phyloP scores from a whole-genome alignment of 495 filamentous ascomycete species.

The Xylaria intraflava region DNA sequence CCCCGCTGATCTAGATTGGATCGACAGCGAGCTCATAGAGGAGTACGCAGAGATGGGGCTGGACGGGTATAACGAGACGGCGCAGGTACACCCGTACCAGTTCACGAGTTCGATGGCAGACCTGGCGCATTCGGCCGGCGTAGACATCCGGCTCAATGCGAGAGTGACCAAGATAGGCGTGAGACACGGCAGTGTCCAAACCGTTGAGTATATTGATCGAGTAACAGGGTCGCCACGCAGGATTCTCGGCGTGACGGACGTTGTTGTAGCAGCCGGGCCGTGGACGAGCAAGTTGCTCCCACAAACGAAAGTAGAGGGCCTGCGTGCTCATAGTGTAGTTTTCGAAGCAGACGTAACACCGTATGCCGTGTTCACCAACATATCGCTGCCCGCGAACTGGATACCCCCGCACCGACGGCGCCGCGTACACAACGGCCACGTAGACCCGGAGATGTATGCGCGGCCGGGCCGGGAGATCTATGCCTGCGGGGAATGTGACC shows the following conservation, averaged over 20 bases:
- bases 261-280: constrained; percentile 80
- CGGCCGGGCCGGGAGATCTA: constrained; percentile 85
- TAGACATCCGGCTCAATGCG: constrained; percentile 60
- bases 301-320: constrained; percentile 66
- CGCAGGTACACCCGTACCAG: constrained; percentile 89
- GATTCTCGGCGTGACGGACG: constrained; percentile 69
- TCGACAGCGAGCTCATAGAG: constrained; percentile 57
- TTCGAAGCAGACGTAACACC: constrained; percentile 74
- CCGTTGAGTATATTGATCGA: constrained; percentile 70
- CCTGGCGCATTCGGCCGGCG: constrained; percentile 69
- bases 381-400: constrained; percentile 61
- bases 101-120: constrained; percentile 86
- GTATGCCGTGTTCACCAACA: constrained; percentile 87
- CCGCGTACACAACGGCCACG: constrained; percentile 49
- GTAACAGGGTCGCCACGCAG: constrained; percentile 42
- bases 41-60: constrained; percentile 80
- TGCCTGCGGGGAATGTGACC: constrained; percentile 86
- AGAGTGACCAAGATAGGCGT: constrained; percentile 46
- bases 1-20: constrained; percentile 82
- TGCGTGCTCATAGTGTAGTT: constrained; percentile 86
- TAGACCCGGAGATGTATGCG: constrained; percentile 89
- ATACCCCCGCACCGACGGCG: constrained; percentile 36
- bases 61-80: constrained; percentile 58
- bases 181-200: constrained; percentile 52
- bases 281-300: constrained; percentile 78